Conservation (phyloP, 192 early-diverging fungal genomes). For the Pecoramyces ruminantium region DNA sequence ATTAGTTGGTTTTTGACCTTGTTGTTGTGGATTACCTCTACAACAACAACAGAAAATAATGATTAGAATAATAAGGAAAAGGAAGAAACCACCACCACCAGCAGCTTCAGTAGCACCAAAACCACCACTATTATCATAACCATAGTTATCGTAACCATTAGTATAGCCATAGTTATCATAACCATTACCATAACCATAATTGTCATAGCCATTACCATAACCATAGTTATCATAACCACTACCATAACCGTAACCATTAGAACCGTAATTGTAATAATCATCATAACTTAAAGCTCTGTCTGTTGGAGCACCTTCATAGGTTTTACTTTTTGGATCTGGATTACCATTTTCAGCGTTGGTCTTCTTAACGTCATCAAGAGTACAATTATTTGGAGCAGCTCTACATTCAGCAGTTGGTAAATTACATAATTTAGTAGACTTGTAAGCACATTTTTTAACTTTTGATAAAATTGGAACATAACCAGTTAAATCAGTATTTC, state of each 20-base stretch:
- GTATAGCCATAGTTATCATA: background rate
- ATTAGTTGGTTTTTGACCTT: too few relatives aligned
- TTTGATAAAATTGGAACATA: background rate
- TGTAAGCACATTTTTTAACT: background rate
- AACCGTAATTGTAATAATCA: background rate
- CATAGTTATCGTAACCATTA: background rate
- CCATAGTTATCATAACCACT: too few relatives aligned
- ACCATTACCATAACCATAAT: too few relatives aligned
- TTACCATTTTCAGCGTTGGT: background rate
- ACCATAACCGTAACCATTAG: too few relatives aligned
- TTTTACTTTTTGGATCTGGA: background rate
- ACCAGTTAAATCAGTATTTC: background rate
- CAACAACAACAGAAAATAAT: too few relatives aligned
- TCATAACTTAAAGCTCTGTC: background rate
- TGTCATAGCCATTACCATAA: too few relatives aligned
- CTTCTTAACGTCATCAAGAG: background rate
- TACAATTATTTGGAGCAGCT: background rate
- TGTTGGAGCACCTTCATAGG: background rate
- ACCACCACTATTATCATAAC: background rate
- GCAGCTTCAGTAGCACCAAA: background rate
- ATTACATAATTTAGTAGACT: background rate
- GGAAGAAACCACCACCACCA: too few relatives aligned
- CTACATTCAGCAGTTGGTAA: background rate
- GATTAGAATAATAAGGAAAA: too few relatives aligned
- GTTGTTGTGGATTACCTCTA: too few relatives aligned